Percentiles rank a stretch among this genome's conserved stretches.
Evolutionary conservation across 2,329 filamentous ascomycete genomes (phyloP).

Genomic region (Alternaria sp.): DNA sequence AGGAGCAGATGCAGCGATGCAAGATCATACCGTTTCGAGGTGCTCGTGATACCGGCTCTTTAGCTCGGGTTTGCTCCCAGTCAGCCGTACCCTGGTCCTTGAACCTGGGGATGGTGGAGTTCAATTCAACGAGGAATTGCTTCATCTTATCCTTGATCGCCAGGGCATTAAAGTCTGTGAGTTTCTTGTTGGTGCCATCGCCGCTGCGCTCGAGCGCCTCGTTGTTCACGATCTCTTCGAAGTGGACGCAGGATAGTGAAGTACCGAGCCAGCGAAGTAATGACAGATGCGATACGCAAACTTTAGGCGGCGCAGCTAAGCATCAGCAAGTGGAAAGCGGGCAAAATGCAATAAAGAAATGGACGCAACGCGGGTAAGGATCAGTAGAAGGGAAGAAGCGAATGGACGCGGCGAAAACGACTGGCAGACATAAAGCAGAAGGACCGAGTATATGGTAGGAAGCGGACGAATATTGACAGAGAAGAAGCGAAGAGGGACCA

Average conservation of each 20-base stretch:
- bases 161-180: background rate
- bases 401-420: too few species aligned
- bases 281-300: too few species aligned
- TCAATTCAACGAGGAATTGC: background rate
- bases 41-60: background rate
- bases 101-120: background rate
- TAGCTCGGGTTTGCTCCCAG: background rate
- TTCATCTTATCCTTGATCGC: background rate
- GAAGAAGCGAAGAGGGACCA: background rate
- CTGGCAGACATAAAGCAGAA: background rate
- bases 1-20: background rate
- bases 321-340: too few species aligned
- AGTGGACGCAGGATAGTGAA: too few species aligned
- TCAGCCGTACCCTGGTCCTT: background rate
- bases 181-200: background rate
- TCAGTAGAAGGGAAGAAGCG: too few species aligned
- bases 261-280: too few species aligned
- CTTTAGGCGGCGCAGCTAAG: too few species aligned
- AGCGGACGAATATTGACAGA: background rate
- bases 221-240: background rate
- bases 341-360: too few species aligned
- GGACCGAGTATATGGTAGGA: background rate
- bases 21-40: background rate
- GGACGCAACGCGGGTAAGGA: too few species aligned
- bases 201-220: background rate